Base-by-base conservation (phyloP, 1,284 basidiomycete species). In the Phellinidium pouzarii region DNA sequence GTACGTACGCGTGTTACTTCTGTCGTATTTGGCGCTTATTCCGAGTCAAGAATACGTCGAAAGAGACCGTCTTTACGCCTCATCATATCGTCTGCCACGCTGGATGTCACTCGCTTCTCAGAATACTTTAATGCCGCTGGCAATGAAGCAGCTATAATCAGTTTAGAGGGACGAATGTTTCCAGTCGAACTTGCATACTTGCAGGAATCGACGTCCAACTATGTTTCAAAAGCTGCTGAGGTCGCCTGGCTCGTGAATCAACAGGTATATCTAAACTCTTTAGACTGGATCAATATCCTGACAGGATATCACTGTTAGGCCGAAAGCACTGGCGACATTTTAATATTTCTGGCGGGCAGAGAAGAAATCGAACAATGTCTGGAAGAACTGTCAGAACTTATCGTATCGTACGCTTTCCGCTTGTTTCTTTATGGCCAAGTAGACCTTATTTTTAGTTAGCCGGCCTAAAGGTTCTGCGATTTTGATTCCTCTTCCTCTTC, bases 261-360 rank as follows among this genome's bases (percentile, higher is more conserved):
- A 45, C 83, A 87, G 74, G 91, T 91, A 56, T 47, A 71, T 62
- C 19, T 36, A 8, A 36, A 14, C n/a, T n/a, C 9, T 36, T 19
- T 50, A 8, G 27, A 1, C 47, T 14, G 37, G 25, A 25, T 8
- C n/a, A 12, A 23, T 22, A 59, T 20, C 58, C 46, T 50, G 50
- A 31, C 52, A 41, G 48, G 52, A 25, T 48, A 38, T 40, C 50
- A 44, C 19, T 41, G 47, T 20, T 17, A 49, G 29, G 25, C 36
- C 43, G 49, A 20, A 56, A 84, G 74, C 80, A 87, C 72, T 79
- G 81, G 95, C 0, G 94, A 98, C 67, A 80, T 99, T 38, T 78
- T 99, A 9, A 83, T 98, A 3, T 99, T 99, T 65, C 67, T 98
- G 44, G 94, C 96, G 0, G 94, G 96, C n/a, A 78, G 95, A 52